Evolutionary conservation across 257 asterid genomes (phyloP), one percentile per base, ranked within the genome.

Genomic region (Anisodus tanguticus): DNA sequence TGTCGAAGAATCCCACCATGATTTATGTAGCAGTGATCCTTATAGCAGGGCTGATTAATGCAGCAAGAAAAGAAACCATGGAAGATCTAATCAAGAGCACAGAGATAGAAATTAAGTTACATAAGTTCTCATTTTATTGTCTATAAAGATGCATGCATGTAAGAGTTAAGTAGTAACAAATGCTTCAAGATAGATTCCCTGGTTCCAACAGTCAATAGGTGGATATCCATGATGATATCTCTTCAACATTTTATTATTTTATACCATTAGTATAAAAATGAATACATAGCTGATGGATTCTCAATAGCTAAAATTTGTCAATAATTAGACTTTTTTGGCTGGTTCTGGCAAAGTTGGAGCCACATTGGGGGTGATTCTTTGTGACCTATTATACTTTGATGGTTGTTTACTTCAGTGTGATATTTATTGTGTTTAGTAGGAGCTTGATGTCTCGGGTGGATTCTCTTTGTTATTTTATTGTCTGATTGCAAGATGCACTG

Each of bases 371-470:
- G 15, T 64, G 17, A 63, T 63, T 26, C 70, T 26, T 26, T 63
- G 17, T 26, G 41, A 26, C 70, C 15, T 63, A 22, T 63, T 22
- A 6, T 26, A 63, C 39, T 26, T 63, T 63, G 70, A 19, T 72
- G 80, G 80, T 45, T 45, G 57, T 72, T 71, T 71, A 17, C 43
- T 9, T 19, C 79, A 19, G n/a, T 72, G 58, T 72, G 80, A 72
- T 72, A 6, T 5, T 72, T 72, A 31, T 72, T 72, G 59, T 72
- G 58, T 45, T 71, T 71, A 12, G 6, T 45, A 3, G 39, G 80
- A 47, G 59, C 80, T 72, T 72, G 59, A 47, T 47, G 41, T 72
- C 57, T 47, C 80, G 47, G 80, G 58, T 60, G 59, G 80, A 72
- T 45, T 19, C 37, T 72, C n/a, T 35, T 64, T 49, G 59, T n/a